Base-by-base conservation (phyloP, 2,329 filamentous ascomycete genomes). In the Monilinia polystroma region DNA sequence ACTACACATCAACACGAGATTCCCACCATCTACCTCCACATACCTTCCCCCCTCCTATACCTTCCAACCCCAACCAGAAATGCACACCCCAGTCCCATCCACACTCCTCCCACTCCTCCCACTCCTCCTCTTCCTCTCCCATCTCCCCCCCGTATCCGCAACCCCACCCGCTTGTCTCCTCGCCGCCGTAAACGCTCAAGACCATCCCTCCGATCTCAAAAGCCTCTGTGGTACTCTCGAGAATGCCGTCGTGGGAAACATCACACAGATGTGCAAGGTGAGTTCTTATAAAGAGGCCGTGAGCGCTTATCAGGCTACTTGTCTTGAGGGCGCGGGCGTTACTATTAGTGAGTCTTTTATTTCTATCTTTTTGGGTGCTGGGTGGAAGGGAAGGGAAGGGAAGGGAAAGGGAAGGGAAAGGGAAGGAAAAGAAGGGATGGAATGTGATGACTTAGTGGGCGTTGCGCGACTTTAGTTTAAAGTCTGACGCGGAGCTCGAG, bases 141-240 rank as follows among this genome's bases (percentile, higher is more conserved):
- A 59, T 64, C 66, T 56, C 66, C 69, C 23, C 52, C 72, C 47
- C 68, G 56, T 66, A 20, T 20, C 47, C 2, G 72, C 70, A 23
- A 70, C 73, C 23, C 73, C 71, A 45, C 73, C 73, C 51, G 72
- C 72, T 26, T 75, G 73, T 70, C 67, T 75, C 41, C 67, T 75
- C 58, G 70, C 68, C 66, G 73, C 72, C 51, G 38, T 68, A 20
- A 64, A 57, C 23, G 59, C 6, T 0, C 68, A 69, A 64, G n/a
- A 63, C 45, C 56, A 66, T 7, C 68, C 68, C 10, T 62, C 66
- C 18, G 66, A 69, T 62, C n/a, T 69, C 18, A 68, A 66, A 29
- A 41, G 63, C 1, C 53, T 68, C 4, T 69, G 66, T 41, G 68
- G 68, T 6, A 60, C 63, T 20, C 41, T 68, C 7, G 56, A 60